A percentile compares a stretch with the other conserved stretches of the same genome.
Evolutionary conservation across 768 basidiomycete genomes (phyloP).

Genomic region (Leccinum truebloodii): DNA sequence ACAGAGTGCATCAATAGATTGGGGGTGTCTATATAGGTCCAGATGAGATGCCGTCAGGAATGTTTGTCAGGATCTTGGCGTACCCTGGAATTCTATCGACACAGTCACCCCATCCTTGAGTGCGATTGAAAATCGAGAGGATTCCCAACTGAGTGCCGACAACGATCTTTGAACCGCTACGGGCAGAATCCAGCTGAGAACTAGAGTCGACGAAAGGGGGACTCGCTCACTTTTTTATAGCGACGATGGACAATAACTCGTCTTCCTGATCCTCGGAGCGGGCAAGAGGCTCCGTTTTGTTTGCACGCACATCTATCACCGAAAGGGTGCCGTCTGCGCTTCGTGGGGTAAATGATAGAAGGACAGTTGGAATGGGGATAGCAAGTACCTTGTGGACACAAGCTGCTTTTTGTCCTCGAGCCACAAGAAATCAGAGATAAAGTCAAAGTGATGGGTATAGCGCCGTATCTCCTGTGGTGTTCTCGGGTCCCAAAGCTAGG

Average conservation of each 20-base stretch:
- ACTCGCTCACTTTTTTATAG: conserved; percentile 72
- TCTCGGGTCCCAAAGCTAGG: conserved; percentile 88
- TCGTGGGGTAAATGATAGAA: background rate
- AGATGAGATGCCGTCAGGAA: conserved; percentile 11
- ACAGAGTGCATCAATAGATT: conserved; percentile 88
- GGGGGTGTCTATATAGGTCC: conserved; percentile 67
- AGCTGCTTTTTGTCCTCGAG: conserved; percentile 81
- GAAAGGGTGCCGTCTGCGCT: conserved; percentile 95
- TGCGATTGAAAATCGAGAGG: conserved; percentile 86
- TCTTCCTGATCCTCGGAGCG: conserved; percentile 97
- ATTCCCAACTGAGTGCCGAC: conserved; percentile 91
- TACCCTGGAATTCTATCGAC: conserved; percentile 89
- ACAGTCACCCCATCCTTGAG: conserved; percentile 88
- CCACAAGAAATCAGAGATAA: conserved; percentile 91
- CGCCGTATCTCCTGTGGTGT: conserved; percentile 59
- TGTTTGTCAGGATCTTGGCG: conserved; percentile 23
- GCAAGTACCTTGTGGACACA: conserved; percentile 76
- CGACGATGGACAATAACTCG: conserved; percentile 81
- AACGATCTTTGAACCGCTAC: conserved; percentile 74
- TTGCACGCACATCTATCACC: conserved; percentile 87
- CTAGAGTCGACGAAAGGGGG: background rate
- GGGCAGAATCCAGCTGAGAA: background rate
- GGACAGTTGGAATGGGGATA: background rate
- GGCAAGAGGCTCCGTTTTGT: conserved; percentile 71
- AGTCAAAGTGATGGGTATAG: conserved; percentile 91